Conservation (phyloP, 2,329 filamentous ascomycete genomes). For the Aplosporella prunicola region DNA sequence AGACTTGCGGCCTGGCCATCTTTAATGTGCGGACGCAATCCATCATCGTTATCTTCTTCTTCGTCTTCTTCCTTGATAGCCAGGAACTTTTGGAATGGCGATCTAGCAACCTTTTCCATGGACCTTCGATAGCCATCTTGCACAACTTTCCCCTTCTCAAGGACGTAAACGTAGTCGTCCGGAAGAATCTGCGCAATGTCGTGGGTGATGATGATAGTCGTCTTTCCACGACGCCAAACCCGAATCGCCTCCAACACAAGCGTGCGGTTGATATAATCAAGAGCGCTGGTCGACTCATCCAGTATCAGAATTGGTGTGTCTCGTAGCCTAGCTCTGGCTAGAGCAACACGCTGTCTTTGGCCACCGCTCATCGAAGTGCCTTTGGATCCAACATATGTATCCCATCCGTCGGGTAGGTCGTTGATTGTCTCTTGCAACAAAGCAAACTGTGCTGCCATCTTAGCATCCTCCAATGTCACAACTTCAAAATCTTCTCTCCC, state of each 20-base stretch:
- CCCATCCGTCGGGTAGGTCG: conserved; percentile 57
- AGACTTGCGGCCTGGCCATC: too few species aligned
- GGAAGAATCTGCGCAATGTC: conserved; percentile 67
- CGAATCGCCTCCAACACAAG: conserved; percentile 67
- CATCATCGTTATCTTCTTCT: background rate
- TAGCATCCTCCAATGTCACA: conserved; percentile 47
- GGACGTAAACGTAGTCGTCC: conserved; percentile 69
- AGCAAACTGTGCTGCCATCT: conserved; percentile 55
- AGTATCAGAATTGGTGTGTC: conserved; percentile 74
- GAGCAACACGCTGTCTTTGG: conserved; percentile 69
- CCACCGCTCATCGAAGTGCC: conserved; percentile 71
- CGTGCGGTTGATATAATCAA: conserved; percentile 63
- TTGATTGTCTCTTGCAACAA: conserved; percentile 59
- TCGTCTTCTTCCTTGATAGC: conserved; percentile 2
- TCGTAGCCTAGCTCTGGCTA: conserved; percentile 68
- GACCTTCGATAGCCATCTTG: conserved; percentile 57
- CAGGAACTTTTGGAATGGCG: conserved; percentile 38
- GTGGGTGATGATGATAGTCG: conserved; percentile 89
- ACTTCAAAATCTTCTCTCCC: conserved; percentile 46
- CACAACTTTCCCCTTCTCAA: conserved; percentile 60
- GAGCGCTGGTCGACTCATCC: conserved; percentile 78
- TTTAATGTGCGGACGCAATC: conserved; percentile 3
- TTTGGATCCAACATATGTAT: conserved; percentile 62
- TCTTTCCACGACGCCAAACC: conserved; percentile 68
- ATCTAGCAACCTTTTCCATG: conserved; percentile 38